Conservation (phyloP, 805 yeast genomes). For the Wickerhamiella siamensis region DNA sequence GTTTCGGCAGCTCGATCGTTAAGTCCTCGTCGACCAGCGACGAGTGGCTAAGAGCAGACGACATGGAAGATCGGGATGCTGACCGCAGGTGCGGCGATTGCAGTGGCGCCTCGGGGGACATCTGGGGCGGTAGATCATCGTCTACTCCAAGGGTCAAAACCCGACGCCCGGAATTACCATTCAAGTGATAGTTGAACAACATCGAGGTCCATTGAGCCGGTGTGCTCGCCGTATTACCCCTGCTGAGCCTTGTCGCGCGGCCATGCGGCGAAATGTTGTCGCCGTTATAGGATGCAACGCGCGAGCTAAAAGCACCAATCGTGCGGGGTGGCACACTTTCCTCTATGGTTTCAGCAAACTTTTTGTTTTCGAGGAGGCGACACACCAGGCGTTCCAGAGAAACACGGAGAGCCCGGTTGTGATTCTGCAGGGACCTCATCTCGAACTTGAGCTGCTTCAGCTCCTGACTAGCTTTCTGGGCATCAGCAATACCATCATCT, state of each 20-base stretch:
- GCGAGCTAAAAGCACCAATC: conserved; percentile 10
- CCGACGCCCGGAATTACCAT: conserved; percentile 12
- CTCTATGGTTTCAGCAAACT: conserved; percentile 20
- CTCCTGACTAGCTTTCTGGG: neutral
- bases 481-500: neutral
- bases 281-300: conserved; percentile 11
- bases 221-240: neutral
- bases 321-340: conserved; percentile 12
- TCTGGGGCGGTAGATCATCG: conserved; percentile 6
- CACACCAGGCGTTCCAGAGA: conserved; percentile 24
- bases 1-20: conserved; percentile 9
- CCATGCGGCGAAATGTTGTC: neutral
- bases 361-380: conserved; percentile 23
- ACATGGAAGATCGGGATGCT: neutral
- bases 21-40: conserved; percentile 4
- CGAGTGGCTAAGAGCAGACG: neutral
- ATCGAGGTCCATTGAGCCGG: conserved; percentile 8
- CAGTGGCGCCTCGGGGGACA: conserved; percentile 1
- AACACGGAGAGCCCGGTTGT: conserved; percentile 22
- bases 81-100: neutral
- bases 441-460: conserved; percentile 20
- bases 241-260: neutral
- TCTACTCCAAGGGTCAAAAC: conserved; percentile 16
- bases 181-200: conserved; percentile 12
- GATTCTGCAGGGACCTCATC: conserved; percentile 18